These are phyloP conservation scores for Aspergillus olivimuriae DNA, from an alignment of 495 filamentous ascomycete species.

Conservation along the genomic window DNA sequence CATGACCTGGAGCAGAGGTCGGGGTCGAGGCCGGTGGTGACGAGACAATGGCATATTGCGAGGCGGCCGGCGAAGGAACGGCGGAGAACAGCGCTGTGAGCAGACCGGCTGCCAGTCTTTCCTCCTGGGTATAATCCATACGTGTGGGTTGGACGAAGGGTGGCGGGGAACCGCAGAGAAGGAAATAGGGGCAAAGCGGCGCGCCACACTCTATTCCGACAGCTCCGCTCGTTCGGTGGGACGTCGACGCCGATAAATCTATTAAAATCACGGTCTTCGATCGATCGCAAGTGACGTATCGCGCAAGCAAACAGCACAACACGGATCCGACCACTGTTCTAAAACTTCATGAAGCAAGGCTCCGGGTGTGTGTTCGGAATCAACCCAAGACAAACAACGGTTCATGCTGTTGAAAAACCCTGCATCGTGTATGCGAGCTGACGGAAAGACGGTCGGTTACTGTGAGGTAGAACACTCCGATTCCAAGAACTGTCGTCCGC, in stretches of 20 bases:
- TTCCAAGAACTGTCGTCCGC: no score
- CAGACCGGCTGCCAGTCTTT: conserved; percentile 20
- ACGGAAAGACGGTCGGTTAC: neutral
- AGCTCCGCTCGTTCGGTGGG: no score
- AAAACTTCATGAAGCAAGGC: neutral
- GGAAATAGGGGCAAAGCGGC: conserved; percentile 1
- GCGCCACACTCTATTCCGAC: neutral
- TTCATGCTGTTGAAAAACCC: conserved; percentile 9
- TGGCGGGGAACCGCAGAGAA: neutral
- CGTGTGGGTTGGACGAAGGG: neutral
- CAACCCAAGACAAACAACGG: neutral
- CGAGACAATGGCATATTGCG: conserved; percentile 10
- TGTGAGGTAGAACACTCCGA: no score
- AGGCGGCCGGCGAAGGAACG: conserved; percentile 17
- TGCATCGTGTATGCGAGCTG: conserved; percentile 1
- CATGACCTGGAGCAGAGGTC: conserved; percentile 10
- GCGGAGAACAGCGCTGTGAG: conserved; percentile 23
- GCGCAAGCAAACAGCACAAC: neutral
- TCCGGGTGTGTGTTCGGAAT: neutral
- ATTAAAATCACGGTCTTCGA: neutral
- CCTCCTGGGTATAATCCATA: conserved; percentile 15
- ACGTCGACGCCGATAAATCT: no score
- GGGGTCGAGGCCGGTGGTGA: conserved; percentile 12
- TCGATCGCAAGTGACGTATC: neutral
- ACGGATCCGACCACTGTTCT: neutral